Percentiles rank a stretch among this genome's conserved stretches.
These are phyloP conservation scores for Agaricus bisporus DNA, from an alignment of 768 basidiomycete species.

Conservation along the genomic window DNA sequence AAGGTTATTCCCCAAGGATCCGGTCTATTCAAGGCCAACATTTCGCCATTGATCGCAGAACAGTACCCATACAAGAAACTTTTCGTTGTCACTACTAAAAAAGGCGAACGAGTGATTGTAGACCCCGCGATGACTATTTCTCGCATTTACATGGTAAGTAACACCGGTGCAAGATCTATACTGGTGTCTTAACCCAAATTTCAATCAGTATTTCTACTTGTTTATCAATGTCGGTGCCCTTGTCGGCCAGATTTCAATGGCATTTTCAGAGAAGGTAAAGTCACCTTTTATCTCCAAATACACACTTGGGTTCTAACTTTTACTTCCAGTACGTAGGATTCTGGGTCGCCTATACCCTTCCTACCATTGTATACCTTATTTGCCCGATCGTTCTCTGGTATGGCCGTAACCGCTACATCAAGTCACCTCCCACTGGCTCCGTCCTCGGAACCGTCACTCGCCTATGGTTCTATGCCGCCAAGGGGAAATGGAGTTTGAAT, in stretches of 20 bases:
- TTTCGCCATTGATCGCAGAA: conserved; percentile 75
- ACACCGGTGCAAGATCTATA: not conserved
- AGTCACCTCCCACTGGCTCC: conserved; percentile 60
- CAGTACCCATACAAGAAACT: conserved; percentile 54
- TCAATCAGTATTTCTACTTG: conserved; percentile 55
- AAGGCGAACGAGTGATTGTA: conserved; percentile 68
- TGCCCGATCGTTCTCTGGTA: conserved; percentile 54
- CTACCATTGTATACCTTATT: conserved; percentile 53
- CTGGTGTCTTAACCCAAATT: not conserved
- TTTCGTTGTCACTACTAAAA: conserved; percentile 42
- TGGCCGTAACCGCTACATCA: conserved; percentile 49
- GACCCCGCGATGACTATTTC: conserved; percentile 65
- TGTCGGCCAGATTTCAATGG: conserved; percentile 63
- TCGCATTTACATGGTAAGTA: conserved; percentile 65
- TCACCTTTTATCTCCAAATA: not conserved
- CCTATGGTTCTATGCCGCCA: conserved; percentile 39
- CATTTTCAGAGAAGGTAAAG: conserved; percentile 56
- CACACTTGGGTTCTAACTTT: not conserved
- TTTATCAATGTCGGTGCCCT: conserved; percentile 73
- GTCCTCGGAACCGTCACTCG: conserved; percentile 47
- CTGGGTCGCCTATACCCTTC: conserved; percentile 63
- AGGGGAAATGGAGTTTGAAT: conserved; percentile 50
- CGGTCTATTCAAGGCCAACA: conserved; percentile 72
- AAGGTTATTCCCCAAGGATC: conserved; percentile 36
- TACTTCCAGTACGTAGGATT: conserved; percentile 51